These are phyloP conservation scores for Alternaria triticina DNA, from an alignment of 2,329 filamentous ascomycete genomes.

Conservation along the genomic window DNA sequence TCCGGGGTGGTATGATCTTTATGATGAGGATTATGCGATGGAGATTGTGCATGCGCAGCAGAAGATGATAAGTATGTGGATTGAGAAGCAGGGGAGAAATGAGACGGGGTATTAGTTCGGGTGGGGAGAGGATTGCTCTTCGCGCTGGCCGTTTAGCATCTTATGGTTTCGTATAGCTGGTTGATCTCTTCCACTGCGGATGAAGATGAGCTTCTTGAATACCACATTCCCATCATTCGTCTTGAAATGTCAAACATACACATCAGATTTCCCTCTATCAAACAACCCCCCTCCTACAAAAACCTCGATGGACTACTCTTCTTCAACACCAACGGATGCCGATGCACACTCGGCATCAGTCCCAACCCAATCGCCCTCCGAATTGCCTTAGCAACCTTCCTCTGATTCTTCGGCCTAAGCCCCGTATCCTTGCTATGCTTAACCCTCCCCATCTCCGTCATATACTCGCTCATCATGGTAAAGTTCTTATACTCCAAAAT, in stretches of 20 bases:
- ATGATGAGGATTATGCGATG: constrained; percentile 49
- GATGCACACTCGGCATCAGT: constrained; percentile 88
- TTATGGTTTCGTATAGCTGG: not conserved
- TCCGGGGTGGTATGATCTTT: constrained; percentile 51
- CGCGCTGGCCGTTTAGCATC: not conserved
- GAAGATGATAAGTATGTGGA: constrained; percentile 36
- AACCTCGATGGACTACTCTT: constrained; percentile 32
- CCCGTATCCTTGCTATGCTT: constrained; percentile 77
- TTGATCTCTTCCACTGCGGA: not conserved
- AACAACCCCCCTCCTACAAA: constrained; percentile 9
- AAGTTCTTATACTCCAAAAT: constrained; percentile 95
- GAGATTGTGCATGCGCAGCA: constrained; percentile 45
- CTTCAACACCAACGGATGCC: constrained; percentile 67
- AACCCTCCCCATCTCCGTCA: constrained; percentile 84
- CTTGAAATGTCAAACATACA: not conserved
- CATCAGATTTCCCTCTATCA: not conserved
- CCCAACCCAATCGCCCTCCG: constrained; percentile 87
- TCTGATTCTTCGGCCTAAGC: constrained; percentile 86
- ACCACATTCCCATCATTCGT: not conserved
- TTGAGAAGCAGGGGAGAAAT: constrained; percentile 20
- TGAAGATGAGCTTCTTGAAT: not conserved
- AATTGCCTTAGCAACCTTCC: constrained; percentile 91
- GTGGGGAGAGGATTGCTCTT: rapidly evolving
- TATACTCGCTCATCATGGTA: constrained; percentile 86
- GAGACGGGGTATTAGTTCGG: not conserved